Conservation (phyloP, 2,329 filamentous ascomycete species). For the Colletotrichum camelliae region DNA sequence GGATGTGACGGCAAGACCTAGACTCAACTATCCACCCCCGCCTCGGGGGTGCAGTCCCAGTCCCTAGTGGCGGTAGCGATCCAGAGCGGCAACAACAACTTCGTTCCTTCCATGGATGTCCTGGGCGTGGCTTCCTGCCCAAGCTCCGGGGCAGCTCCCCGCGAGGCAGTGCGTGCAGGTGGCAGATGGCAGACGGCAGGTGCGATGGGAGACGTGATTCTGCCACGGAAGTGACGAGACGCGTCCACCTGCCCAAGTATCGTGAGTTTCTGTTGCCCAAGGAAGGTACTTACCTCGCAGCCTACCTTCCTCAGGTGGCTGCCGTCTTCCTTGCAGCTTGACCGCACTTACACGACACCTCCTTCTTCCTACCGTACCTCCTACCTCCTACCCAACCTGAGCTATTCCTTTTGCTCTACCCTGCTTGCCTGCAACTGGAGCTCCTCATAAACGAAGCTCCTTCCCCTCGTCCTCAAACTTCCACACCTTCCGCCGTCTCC, state of each 20-base stretch:
- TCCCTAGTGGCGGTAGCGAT: not conserved
- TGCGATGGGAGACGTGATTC: not conserved
- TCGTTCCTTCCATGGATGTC: not conserved
- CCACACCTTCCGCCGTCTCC: not conserved
- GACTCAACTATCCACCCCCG: slow-evolving; percentile 3
- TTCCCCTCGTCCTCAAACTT: not conserved
- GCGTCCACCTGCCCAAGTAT: slow-evolving; percentile 9
- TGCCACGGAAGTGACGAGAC: not conserved
- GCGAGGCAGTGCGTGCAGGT: slow-evolving; percentile 11
- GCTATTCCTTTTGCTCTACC: not conserved
- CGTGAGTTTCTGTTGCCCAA: not conserved
- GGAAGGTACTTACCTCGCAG: not conserved
- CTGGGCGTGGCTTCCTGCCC: slow-evolving; percentile 1
- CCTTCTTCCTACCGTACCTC: not conserved
- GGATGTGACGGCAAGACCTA: not conserved
- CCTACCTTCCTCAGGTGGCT: not conserved
- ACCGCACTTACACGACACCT: not conserved
- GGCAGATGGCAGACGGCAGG: not conserved
- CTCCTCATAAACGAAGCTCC: slow-evolving; percentile 1
- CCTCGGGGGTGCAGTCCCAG: not conserved
- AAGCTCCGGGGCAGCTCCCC: slow-evolving; percentile 12
- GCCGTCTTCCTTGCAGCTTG: not conserved
- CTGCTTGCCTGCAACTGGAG: not conserved
- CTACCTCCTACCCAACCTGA: not conserved
- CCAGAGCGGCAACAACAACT: not conserved